A percentile compares a stretch with the other conserved stretches of the same genome.
These are phyloP conservation scores for Colletotrichum australisinense DNA, from an alignment of 2,329 filamentous ascomycete species.

Conservation along the genomic window DNA sequence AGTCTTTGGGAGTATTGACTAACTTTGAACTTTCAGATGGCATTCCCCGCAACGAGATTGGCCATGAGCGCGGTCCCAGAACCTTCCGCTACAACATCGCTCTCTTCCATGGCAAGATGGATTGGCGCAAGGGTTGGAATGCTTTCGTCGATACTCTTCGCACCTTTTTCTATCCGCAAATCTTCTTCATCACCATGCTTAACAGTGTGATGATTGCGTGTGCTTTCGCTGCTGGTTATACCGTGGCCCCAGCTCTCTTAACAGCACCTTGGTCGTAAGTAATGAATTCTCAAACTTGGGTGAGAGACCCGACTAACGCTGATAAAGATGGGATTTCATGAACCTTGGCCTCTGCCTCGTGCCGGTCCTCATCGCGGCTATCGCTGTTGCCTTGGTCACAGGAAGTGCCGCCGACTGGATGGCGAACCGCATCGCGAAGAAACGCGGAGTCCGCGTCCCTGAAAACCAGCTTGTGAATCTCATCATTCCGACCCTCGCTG, in stretches of 20 bases:
- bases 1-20: background rate
- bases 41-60: constrained; percentile 35
- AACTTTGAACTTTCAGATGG: constrained; percentile 32
- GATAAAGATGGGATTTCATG: constrained; percentile 42
- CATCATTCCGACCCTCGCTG: constrained; percentile 42
- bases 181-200: constrained; percentile 46
- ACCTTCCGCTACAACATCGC: constrained; percentile 45
- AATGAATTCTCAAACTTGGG: accelerated
- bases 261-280: constrained; percentile 32
- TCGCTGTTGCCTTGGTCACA: constrained; percentile 45
- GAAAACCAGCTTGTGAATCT: constrained; percentile 47
- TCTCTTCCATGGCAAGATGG: constrained; percentile 43
- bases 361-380: constrained; percentile 43
- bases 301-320: background rate
- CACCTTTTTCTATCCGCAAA: constrained; percentile 46
- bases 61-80: constrained; percentile 33
- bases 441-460: constrained; percentile 42
- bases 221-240: constrained; percentile 43
- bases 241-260: constrained; percentile 24
- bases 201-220: constrained; percentile 45
- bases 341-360: constrained; percentile 42
- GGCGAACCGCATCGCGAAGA: constrained; percentile 42
- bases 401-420: constrained; percentile 44
- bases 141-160: constrained; percentile 44
- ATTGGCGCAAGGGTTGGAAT: constrained; percentile 39